Evolutionary conservation across 179 eudicot species (phyloP).

Genomic region (Amaranthus tricolor): DNA sequence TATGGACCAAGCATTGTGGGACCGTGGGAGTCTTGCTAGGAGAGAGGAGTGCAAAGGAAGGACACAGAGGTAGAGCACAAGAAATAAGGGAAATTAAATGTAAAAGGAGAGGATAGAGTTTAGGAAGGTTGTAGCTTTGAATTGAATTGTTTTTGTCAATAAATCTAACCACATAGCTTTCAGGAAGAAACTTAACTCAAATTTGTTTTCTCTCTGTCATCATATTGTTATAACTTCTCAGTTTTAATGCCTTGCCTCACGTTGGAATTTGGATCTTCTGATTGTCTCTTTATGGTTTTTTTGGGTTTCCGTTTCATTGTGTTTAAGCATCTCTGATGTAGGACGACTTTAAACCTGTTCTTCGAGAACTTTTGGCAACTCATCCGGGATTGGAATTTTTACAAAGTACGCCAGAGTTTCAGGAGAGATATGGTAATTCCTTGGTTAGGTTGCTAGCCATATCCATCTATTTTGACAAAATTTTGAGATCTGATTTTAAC

Average conservation of each 20-base stretch:
- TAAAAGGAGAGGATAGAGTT: neutral
- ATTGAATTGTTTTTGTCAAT: too few relatives aligned
- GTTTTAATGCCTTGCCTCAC: too few relatives aligned
- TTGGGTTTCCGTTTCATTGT: neutral
- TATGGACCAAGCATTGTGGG: too few relatives aligned
- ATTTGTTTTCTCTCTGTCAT: too few relatives aligned
- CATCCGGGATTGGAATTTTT: constrained; percentile 98
- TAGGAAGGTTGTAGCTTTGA: too few relatives aligned
- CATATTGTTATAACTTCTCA: too few relatives aligned
- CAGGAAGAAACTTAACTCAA: too few relatives aligned
- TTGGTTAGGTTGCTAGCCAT: neutral
- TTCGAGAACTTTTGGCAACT: constrained; percentile 85
- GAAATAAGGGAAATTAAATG: neutral
- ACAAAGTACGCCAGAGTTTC: constrained; percentile 94
- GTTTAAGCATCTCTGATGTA: constrained; percentile 16
- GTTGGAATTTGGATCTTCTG: too few relatives aligned
- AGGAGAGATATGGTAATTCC: constrained; percentile 86
- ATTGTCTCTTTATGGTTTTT: neutral
- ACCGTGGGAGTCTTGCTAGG: neutral
- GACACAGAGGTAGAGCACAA: neutral
- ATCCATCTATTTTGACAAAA: neutral
- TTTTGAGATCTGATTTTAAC: neutral
- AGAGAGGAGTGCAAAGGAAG: neutral
- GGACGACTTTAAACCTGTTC: constrained; percentile 91
- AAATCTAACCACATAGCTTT: too few relatives aligned